Evolutionary conservation across 179 eudicot genomes (phyloP).

Genomic region (Heliamphora pulchella): DNA sequence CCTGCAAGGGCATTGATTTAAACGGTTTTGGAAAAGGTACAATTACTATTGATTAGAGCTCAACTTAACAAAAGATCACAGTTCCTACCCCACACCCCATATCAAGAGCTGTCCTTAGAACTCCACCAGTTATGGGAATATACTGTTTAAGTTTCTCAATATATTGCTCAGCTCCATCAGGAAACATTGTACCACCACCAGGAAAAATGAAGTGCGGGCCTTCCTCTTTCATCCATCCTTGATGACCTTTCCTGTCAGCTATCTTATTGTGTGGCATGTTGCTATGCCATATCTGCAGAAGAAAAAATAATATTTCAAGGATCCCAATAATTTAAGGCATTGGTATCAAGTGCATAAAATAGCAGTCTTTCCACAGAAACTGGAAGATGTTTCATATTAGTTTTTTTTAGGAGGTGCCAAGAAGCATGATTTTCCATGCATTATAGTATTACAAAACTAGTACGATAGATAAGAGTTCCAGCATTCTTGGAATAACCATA

Average conservation of each 20-base stretch:
- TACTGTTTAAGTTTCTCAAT: conserved; percentile 84
- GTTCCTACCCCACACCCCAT: conserved; percentile 95
- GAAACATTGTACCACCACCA: conserved; percentile 96
- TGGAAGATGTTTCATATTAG: no score
- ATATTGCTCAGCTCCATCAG: conserved; percentile 85
- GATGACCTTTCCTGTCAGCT: conserved; percentile 95
- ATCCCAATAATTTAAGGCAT: not conserved
- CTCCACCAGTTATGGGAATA: conserved; percentile 78
- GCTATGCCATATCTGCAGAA: conserved; percentile 86
- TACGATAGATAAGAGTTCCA: no score
- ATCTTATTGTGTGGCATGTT: conserved; percentile 92
- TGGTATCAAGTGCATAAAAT: not conserved
- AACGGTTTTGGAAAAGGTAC: not conserved
- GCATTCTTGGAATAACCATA: no score
- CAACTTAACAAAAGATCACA: conserved; percentile 5
- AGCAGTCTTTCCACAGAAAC: not conserved
- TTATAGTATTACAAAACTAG: no score
- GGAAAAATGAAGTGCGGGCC: conserved; percentile 87
- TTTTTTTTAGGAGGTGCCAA: conserved; percentile 6
- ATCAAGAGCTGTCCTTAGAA: conserved; percentile 89
- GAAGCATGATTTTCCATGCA: not conserved
- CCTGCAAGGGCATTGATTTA: conserved; percentile 40
- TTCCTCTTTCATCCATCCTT: conserved; percentile 97
- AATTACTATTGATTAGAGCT: not conserved
- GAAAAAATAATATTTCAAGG: conserved; percentile 1